Base-by-base conservation (phyloP, 2,329 filamentous ascomycete genomes). In the Ascosphaera apis region DNA sequence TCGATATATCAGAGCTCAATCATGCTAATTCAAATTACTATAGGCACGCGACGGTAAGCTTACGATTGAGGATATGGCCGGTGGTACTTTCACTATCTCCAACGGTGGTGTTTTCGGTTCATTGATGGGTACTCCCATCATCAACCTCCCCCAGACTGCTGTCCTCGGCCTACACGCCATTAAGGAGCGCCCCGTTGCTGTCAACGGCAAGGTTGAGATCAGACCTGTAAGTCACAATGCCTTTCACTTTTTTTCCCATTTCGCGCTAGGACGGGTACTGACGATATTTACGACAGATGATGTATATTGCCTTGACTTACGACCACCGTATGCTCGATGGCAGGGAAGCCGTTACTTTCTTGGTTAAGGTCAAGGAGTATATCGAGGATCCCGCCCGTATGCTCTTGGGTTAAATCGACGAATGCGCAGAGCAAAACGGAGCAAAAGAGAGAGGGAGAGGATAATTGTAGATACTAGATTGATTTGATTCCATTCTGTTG, bases 11-110 rank as follows among this genome's bases (percentile, higher is more conserved):
- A n/a, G n/a, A n/a, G n/a, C n/a, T n/a, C n/a, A n/a, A n/a, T n/a
- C n/a, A 33, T 19, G 13, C 25, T 21, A 6, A 23, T 19, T 31
- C 12, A 4, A 36, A 23, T 18, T n/a, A 39, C 17, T 11, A 8
- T 44, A 84, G 81, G 88, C 88, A 43, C 80, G 88, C 43, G 84
- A 93, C 53, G 77, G 78, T 56, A 95, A 95, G 63, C 69, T 98
- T 45, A 95, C 88, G 2, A 93, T 98, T 48, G 88, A 98, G 62
- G 88, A 98, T 54, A 93, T 98, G 83, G 88, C 88, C 41, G 88
- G 88, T 41, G 88, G 88, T 44, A 93, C 86, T 25, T 98, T 93
- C 58, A 95, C 88, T 41, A 93, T 93, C 63, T 88, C 79, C 66
- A 95, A 93, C 55, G 72, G 88, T 39, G 88, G 88, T 46, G 86